A percentile compares a stretch with the other conserved stretches of the same genome.
Evolutionary conservation across 345 rosid genomes (phyloP).

Genomic region (Corymbia maculata): DNA sequence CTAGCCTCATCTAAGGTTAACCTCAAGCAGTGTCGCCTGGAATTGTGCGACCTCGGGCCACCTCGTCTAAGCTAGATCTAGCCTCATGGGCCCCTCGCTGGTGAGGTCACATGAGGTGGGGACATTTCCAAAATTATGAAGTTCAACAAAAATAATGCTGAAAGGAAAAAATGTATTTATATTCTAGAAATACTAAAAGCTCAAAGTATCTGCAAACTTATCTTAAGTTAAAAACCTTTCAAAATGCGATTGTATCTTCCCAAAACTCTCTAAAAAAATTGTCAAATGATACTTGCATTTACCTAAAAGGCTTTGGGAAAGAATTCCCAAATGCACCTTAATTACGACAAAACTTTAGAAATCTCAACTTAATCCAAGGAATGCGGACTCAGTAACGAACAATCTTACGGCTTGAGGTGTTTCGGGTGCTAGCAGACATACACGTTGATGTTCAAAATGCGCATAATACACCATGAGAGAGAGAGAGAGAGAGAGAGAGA

Average conservation of each 20-base stretch:
- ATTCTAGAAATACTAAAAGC: not conserved
- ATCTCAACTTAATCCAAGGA: not conserved
- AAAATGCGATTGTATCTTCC: too few species aligned
- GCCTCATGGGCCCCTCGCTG: not conserved
- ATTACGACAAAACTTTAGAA: not conserved
- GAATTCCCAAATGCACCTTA: too few species aligned
- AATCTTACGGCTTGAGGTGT: not conserved
- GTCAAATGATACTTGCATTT: too few species aligned
- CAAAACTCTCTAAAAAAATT: too few species aligned
- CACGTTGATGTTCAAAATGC: not conserved
- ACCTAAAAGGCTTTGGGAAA: too few species aligned
- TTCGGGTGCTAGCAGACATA: not conserved
- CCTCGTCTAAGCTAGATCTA: not conserved
- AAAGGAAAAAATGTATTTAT: rapidly evolving
- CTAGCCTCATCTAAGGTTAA: not conserved
- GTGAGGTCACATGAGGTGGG: not conserved
- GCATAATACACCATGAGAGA: not conserved
- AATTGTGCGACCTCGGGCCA: rapidly evolving
- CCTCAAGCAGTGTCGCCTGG: not conserved
- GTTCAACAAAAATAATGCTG: rapidly evolving
- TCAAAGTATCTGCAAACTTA: not conserved
- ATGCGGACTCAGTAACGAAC: not conserved
- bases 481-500: not conserved
- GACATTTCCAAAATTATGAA: not conserved
- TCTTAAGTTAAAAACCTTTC: not conserved